Evolutionary conservation across 2,329 filamentous ascomycete species (phyloP), one percentile per base, ranked within the genome.

Genomic region (Diaporthe nobilis): DNA sequence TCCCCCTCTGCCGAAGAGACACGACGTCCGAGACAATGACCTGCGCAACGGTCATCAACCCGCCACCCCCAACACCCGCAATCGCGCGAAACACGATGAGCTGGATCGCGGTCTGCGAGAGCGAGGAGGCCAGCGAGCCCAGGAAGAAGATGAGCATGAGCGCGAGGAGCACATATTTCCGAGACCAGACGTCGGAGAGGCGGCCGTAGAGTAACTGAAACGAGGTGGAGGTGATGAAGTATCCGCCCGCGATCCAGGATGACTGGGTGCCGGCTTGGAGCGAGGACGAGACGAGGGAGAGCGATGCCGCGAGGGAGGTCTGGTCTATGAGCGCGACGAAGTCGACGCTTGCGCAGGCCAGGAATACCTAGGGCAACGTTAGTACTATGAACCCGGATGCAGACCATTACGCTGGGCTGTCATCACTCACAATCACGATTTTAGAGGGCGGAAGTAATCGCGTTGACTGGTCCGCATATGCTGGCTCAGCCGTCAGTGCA

Each of bases 161-260:
- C 3, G 67, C 73, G 2, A 74, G 44, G 7, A 78, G 61, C 13
- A 78, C 65, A 25, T 61, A 20, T 60, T 78, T 92, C 12, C 91
- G 86, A 20, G 90, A 90, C 61, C 92, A 87, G 2, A 92, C 88
- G 80, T 92, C 90, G 2, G 90, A 91, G 5, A 92, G 79, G 6
- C 90, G 87, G 17, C 91, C 91, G 79, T 92, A 92, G 0, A 93
- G 85, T 60, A 92, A 89, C 76, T 91, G 91, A 76, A 92, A 93
- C 53, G 89, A 88, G 0, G 91, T 92, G 73, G 88, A 89, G 12
- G 88, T 87, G 67, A 90, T 86, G 70, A 91, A 81, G 12, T 85
- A 85, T 8, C 87, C 86, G 0, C 88, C 90, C 12, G 87, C 88
- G 0, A 87, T 87, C 88, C 88, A 90, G 5, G 87, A 83, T 81